Evolutionary conservation across 305 asterid species (phyloP).

Genomic region (Withania somnifera): DNA sequence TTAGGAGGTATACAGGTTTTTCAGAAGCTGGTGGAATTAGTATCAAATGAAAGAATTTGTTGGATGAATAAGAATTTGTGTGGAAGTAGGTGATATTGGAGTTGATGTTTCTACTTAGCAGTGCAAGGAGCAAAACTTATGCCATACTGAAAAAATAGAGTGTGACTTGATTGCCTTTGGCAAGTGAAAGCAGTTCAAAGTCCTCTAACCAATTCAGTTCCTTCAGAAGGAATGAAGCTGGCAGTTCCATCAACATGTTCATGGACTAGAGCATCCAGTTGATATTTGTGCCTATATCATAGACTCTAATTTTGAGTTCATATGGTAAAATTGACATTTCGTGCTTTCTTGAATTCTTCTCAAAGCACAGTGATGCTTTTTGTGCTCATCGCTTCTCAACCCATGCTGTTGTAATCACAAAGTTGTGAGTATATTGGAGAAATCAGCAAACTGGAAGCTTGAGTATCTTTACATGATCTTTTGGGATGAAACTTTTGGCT

Average conservation of each 20-base stretch:
- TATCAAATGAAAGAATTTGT: background rate
- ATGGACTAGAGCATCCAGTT: background rate
- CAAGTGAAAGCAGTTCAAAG: background rate
- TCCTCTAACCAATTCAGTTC: background rate
- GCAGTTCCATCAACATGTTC: background rate
- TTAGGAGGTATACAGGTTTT: background rate
- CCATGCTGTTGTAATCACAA: background rate
- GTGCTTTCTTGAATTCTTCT: background rate
- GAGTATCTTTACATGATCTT: background rate
- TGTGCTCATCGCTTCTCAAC: background rate
- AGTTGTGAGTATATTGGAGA: background rate
- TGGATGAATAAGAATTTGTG: background rate
- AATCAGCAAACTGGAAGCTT: background rate
- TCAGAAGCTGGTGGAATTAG: background rate
- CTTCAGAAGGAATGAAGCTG: background rate
- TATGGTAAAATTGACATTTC: background rate
- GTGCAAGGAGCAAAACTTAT: background rate
- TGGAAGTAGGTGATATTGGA: background rate
- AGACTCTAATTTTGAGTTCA: background rate
- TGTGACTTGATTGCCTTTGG: background rate
- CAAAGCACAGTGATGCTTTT: background rate
- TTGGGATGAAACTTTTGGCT: background rate
- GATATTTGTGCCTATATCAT: background rate
- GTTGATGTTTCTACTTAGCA: background rate
- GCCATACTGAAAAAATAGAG: background rate